These are phyloP conservation scores for Leavenworthia alabamica DNA, from an alignment of 345 rosid genomes.

Conservation along the genomic window DNA sequence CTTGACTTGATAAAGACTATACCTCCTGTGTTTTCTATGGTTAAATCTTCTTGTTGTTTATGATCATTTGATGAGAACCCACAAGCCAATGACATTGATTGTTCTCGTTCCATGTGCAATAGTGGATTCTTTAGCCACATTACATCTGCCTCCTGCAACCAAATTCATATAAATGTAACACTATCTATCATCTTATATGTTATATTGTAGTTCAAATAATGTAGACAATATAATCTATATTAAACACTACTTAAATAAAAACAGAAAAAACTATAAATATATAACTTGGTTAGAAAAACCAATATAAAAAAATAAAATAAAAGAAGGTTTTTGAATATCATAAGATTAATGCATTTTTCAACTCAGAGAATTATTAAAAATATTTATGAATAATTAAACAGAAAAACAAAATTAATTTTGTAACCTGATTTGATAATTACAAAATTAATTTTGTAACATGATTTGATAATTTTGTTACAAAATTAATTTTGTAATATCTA, in stretches of 20 bases:
- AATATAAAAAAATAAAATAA: not conserved
- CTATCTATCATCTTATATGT: not conserved
- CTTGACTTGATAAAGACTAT: conserved; percentile 30
- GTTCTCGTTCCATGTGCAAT: not conserved
- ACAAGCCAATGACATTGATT: conserved; percentile 31
- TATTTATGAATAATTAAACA: not conserved
- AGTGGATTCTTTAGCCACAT: conserved; percentile 59
- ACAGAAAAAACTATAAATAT: no score
- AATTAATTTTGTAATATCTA: no score
- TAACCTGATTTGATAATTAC: no score
- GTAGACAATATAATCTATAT: not conserved
- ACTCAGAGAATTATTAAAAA: not conserved
- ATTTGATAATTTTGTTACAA: not conserved
- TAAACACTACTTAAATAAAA: no score
- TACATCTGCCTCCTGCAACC: conserved; percentile 46
- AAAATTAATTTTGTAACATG: no score
- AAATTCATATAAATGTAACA: no score
- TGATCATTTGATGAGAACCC: conserved; percentile 6
- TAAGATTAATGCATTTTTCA: not conserved
- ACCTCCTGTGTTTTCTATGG: conserved; percentile 29
- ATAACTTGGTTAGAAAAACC: not conserved
- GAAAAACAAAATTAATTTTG: not conserved
- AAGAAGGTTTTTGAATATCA: not conserved
- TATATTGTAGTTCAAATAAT: not conserved
- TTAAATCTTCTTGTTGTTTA: not conserved